Base-by-base conservation (phyloP, 805 yeast species). In the Teunomyces stri region DNA sequence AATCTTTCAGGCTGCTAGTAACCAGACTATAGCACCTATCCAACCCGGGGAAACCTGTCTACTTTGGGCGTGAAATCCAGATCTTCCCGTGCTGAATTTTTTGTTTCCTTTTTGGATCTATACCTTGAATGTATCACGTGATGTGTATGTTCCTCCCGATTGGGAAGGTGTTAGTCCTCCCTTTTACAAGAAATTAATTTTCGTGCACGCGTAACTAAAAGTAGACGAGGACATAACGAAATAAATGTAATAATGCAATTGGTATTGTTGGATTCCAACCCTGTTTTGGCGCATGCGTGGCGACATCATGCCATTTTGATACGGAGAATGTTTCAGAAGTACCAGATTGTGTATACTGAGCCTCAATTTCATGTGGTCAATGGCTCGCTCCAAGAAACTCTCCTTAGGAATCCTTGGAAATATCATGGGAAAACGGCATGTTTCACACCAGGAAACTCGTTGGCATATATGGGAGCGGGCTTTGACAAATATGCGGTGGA, bases 401-500 rank as follows among this genome's bases (percentile, higher is more conserved):
- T 20, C 10, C 16, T n/a, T 7, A 29, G 16, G 16, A 31, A 21
- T 22, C 16, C 25, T 11, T 37, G 40, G 40, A 18, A 37, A 27
- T 10, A 21, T 25, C 21, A 22, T 6, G 46, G 46, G 7, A 5
- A 12, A 16, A 48, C 58, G 3, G 57, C 61, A 9, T 44, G 59
- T 1, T 53, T 58, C 10, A 47, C 66, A 9, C 66, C 68, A 0
- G 51, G 60, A 11, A 63, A 63, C 52, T 56, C 64, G 9, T 49
- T 58, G n/a, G 44, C 56, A 13, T 61, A 52, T 42, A 62, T 64
- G 68, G 61, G 63, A 11, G 65, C 53, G 4, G 68, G 67, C n/a
- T 62, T 57, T 42, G 68, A 64, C 49, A 49, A 54, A 27, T 56
- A 53, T 42, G 38, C 62, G 13, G 45, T 55, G 4, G 50, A 58